phyloP scores from a whole-genome alignment of 108 stramenopile species.

The Nannochloropsis salina region DNA sequence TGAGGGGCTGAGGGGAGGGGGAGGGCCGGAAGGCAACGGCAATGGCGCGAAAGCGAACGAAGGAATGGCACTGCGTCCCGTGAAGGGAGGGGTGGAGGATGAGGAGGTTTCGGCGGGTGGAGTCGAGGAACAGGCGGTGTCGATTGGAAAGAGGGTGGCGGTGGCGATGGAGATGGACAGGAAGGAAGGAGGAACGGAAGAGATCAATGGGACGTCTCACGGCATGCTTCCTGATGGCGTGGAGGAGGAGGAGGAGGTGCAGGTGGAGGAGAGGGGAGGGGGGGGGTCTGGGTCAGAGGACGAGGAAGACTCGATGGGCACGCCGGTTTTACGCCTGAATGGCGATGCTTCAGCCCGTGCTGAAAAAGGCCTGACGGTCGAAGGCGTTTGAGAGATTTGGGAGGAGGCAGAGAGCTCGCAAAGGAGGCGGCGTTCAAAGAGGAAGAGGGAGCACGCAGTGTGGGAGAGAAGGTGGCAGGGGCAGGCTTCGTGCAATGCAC shows the following conservation, averaged over 20 bases:
- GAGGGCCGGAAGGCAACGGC: no score
- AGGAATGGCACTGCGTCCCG: background rate
- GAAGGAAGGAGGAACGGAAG: background rate
- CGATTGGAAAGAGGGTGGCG: background rate
- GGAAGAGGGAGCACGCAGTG: no score
- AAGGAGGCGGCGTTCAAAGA: no score
- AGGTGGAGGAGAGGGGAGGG: background rate
- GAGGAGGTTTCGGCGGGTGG: background rate
- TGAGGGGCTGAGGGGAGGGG: no score
- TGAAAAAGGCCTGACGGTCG: no score
- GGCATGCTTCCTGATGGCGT: no score
- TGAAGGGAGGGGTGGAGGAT: background rate
- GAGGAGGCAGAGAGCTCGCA: no score
- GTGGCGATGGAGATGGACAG: background rate
- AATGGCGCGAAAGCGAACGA: no score
- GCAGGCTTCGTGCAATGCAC: no score
- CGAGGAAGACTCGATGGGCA: background rate
- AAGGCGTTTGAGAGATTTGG: no score
- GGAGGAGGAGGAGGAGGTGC: background rate
- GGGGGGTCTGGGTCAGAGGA: background rate
- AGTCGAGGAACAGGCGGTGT: background rate
- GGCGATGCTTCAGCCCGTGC: background rate
- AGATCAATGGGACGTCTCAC: background rate
- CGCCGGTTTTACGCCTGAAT: conserved; percentile 5
- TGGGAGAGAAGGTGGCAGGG: no score